A percentile compares a stretch with the other conserved stretches of the same genome.
Evolutionary conservation across 2,329 filamentous ascomycete species (phyloP).

Genomic region (Fusarium mexicanum): DNA sequence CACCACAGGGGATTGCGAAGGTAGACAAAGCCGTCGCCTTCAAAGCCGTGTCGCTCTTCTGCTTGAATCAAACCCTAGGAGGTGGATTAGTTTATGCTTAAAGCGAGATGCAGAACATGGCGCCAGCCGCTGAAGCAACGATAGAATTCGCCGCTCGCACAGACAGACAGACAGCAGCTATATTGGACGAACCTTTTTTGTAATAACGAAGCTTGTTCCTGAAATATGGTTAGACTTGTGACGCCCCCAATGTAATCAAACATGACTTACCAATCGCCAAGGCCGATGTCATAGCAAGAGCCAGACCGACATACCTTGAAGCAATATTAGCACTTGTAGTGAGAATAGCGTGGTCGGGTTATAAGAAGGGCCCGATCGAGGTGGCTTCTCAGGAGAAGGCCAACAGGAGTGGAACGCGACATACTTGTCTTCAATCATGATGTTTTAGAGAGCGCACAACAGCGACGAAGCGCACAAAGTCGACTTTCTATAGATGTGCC

Average conservation of each 20-base stretch:
- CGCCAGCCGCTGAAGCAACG: neutral
- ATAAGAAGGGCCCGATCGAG: slow-evolving; percentile 3
- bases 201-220: slow-evolving; percentile 98
- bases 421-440: slow-evolving; percentile 54
- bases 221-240: slow-evolving; percentile 35
- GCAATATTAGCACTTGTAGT: slow-evolving; percentile 26
- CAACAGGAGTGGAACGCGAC: slow-evolving; percentile 27
- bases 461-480: slow-evolving; percentile 30
- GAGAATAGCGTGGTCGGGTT: neutral
- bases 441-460: slow-evolving; percentile 30
- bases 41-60: slow-evolving; percentile 91
- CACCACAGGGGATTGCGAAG: slow-evolving; percentile 97
- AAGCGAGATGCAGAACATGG: neutral
- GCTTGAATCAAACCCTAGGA: slow-evolving; percentile 86
- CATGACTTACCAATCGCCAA: slow-evolving; percentile 74
- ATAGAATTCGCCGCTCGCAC: neutral
- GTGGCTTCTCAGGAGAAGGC: slow-evolving; percentile 6
- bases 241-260: neutral
- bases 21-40: slow-evolving; percentile 96
- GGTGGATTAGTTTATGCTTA: slow-evolving; percentile 19
- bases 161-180: neutral
- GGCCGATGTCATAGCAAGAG: slow-evolving; percentile 77
- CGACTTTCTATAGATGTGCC: neutral
- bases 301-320: slow-evolving; percentile 77
- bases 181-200: slow-evolving; percentile 80